Evolutionary conservation across 192 early-diverging fungal species (phyloP).

Genomic region (Allomyces macrogynus): DNA sequence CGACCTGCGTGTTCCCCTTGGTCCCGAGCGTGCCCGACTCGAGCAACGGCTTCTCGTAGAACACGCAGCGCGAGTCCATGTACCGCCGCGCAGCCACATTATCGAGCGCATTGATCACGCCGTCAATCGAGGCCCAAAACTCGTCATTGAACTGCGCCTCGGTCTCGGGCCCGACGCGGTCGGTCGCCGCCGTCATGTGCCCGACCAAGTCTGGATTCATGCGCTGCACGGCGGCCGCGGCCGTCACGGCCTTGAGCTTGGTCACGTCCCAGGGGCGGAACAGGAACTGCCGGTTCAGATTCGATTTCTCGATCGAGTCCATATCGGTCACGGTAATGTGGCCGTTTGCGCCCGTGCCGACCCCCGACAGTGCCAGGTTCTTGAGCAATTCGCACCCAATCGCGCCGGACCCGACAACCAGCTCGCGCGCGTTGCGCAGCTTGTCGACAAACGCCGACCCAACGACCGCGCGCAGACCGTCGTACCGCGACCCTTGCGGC

Average conservation of each 20-base stretch:
- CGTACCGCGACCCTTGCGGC: slow-evolving; percentile 76
- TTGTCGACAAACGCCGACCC: slow-evolving; percentile 74
- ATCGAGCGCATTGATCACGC: slow-evolving; percentile 94
- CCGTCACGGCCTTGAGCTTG: slow-evolving; percentile 84
- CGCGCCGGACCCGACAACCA: slow-evolving; percentile 94
- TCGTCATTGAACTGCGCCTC: slow-evolving; percentile 79
- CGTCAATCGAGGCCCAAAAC: slow-evolving; percentile 74
- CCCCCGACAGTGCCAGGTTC: slow-evolving; percentile 94
- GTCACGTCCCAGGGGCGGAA: slow-evolving; percentile 73
- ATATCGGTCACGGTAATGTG: slow-evolving; percentile 85
- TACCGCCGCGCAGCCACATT: slow-evolving; percentile 95
- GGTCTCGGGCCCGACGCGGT: slow-evolving; percentile 85
- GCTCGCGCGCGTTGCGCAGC: slow-evolving; percentile 68
- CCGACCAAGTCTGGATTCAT: slow-evolving; percentile 72
- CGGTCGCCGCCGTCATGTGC: slow-evolving; percentile 28
- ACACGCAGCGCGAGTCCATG: slow-evolving; percentile 92
- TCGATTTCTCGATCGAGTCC: slow-evolving; percentile 99
- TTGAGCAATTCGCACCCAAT: slow-evolving; percentile 99
- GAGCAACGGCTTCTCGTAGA: slow-evolving; percentile 79
- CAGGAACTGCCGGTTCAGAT: slow-evolving; percentile 97
- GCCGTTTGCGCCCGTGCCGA: slow-evolving; percentile 64
- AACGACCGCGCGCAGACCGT: slow-evolving; percentile 90
- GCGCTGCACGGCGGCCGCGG: slow-evolving; percentile 60
- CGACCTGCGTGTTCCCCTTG: slow-evolving; percentile 98
- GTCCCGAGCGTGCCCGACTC: slow-evolving; percentile 98